phyloP scores from a whole-genome alignment of 176 grass and related monocot genomes.

The Eragrostis curvula region DNA sequence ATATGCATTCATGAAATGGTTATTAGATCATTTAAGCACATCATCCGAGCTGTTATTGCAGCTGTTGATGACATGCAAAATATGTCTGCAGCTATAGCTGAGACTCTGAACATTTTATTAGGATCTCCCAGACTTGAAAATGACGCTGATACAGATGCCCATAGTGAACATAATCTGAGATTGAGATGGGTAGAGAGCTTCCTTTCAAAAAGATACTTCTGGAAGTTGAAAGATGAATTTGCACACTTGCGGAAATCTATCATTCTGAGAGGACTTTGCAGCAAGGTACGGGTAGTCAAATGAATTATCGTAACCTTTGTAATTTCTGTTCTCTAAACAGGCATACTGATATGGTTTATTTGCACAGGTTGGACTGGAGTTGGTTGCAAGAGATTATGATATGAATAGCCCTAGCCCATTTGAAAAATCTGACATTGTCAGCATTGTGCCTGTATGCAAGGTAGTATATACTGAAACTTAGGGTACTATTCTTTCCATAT shows the following conservation, averaged over 20 bases:
- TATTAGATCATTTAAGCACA: conserved; percentile 90
- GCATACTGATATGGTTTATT: conserved; percentile 38
- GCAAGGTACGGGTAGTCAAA: conserved; percentile 64
- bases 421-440: conserved; percentile 92
- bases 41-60: conserved; percentile 90
- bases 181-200: conserved; percentile 86
- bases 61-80: conserved; percentile 71
- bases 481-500: conserved; percentile 1
- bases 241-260: conserved; percentile 79
- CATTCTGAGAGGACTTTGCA: conserved; percentile 92
- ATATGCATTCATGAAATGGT: conserved; percentile 99
- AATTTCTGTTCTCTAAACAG: conserved; percentile 11
- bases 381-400: conserved; percentile 93
- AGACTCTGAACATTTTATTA: conserved; percentile 88
- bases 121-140: conserved; percentile 66
- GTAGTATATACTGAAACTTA: conserved; percentile 53
- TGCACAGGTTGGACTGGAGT: conserved; percentile 92
- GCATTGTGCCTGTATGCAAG: conserved; percentile 95
- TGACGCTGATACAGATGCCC: conserved; percentile 41
- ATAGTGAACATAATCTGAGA: conserved; percentile 56
- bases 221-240: conserved; percentile 88
- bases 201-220: conserved; percentile 84
- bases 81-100: conserved; percentile 76
- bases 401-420: conserved; percentile 92
- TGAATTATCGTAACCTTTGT: conserved; percentile 6